These are phyloP conservation scores for Discostella pseudostelligera DNA, from an alignment of 108 stramenopile species.

Conservation along the genomic window DNA sequence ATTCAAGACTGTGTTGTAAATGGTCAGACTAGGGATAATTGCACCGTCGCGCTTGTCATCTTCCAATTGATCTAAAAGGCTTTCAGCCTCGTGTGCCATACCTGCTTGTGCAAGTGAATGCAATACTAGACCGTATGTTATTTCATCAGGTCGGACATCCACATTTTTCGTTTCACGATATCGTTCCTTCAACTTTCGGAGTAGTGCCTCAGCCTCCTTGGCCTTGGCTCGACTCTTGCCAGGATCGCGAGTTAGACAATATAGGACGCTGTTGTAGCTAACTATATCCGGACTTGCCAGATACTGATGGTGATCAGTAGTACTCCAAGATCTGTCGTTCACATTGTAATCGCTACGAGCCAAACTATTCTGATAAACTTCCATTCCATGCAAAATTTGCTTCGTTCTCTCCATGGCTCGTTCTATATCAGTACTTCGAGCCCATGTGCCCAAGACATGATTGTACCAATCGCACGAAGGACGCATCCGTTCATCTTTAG, in stretches of 20 bases:
- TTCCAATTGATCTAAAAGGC: constrained; percentile 33
- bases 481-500: constrained; percentile 28
- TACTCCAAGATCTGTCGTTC: neutral
- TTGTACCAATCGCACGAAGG: constrained; percentile 52
- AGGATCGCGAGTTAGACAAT: constrained; percentile 35
- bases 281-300: constrained; percentile 56
- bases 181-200: constrained; percentile 37
- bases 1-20: constrained; percentile 66
- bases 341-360: neutral
- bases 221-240: constrained; percentile 18
- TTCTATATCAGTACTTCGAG: constrained; percentile 50
- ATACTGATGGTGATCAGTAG: constrained; percentile 11
- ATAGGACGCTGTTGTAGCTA: constrained; percentile 69
- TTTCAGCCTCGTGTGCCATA: constrained; percentile 38
- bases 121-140: constrained; percentile 37
- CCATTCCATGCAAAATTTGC: constrained; percentile 38
- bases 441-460: constrained; percentile 69
- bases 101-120: constrained; percentile 43
- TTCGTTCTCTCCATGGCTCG: constrained; percentile 11
- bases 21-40: constrained; percentile 43
- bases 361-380: constrained; percentile 3
- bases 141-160: constrained; percentile 37
- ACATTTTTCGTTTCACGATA: constrained; percentile 19
- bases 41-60: constrained; percentile 14
- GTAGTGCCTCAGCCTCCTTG: constrained; percentile 42